These are phyloP conservation scores for Powellomyces hirtus DNA, from an alignment of 192 early-diverging fungal species.

Conservation along the genomic window DNA sequence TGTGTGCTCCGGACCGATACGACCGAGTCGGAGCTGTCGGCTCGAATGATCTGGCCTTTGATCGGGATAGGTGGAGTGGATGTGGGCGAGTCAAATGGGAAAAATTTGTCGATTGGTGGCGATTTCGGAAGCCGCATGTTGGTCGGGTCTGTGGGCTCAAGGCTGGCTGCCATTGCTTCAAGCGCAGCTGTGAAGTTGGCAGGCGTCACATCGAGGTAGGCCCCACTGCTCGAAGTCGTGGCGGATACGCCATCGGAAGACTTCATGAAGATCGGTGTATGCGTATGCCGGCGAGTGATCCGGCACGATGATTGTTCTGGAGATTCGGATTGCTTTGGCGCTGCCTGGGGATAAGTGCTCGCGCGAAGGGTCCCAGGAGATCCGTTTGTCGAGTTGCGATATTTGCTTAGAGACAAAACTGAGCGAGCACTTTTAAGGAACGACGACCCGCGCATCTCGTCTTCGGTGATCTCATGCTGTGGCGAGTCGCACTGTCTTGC, in stretches of 20 bases:
- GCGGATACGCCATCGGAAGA: not conserved
- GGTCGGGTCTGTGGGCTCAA: slow-evolving; percentile 2
- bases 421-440: not conserved
- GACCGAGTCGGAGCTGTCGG: not conserved
- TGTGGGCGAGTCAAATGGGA: not conserved
- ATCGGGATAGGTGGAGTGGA: not conserved
- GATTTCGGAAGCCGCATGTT: not conserved
- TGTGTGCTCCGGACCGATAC: not conserved
- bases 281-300: not conserved
- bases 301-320: not conserved
- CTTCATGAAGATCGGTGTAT: not conserved
- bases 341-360: not conserved
- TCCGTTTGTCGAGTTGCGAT: not conserved
- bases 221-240: too few relatives aligned
- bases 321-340: not conserved
- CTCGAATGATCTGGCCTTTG: not conserved
- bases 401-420: not conserved
- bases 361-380: not conserved
- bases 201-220: not conserved
- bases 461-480: not conserved
- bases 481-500: not conserved
- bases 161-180: not conserved
- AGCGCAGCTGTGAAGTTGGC: not conserved
- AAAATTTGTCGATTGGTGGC: not conserved
- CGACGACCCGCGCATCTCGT: not conserved